A percentile compares a stretch with the other conserved stretches of the same genome.
phyloP scores from a whole-genome alignment of 2,329 filamentous ascomycete species.

The Arthrobotrys megalospora region DNA sequence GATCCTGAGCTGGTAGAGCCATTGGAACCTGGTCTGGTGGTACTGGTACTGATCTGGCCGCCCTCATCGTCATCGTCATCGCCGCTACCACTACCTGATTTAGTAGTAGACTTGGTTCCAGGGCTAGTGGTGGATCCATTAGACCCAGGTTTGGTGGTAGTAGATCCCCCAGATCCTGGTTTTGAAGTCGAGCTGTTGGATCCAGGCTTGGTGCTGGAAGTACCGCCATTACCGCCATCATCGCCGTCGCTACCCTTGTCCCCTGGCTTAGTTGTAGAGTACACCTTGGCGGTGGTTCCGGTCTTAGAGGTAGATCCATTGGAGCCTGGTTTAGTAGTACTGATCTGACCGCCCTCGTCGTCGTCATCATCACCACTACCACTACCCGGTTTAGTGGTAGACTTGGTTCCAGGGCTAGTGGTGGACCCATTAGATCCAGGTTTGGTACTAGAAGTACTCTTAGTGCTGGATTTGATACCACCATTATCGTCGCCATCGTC shows the following conservation, averaged over 20 bases:
- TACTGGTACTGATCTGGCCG: background rate
- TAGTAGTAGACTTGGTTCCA: background rate
- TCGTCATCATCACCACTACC: background rate
- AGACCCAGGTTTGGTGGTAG: background rate
- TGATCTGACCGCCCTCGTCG: background rate
- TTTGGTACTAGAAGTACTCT: background rate
- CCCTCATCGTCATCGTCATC: no score
- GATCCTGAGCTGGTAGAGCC: background rate
- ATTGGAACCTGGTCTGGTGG: background rate
- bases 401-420: background rate
- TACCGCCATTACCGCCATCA: background rate
- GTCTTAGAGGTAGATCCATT: no score
- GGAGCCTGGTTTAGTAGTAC: background rate
- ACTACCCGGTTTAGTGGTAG: background rate
- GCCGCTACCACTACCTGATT: background rate
- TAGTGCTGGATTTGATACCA: background rate
- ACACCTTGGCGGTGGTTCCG: no score
- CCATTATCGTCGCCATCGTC: background rate
- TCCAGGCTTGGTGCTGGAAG: background rate
- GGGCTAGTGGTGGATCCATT: background rate
- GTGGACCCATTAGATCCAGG: background rate
- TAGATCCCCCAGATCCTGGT: background rate
- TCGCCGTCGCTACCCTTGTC: no score
- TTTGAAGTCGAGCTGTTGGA: background rate
- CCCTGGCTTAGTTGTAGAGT: no score